These are phyloP conservation scores for Cyphellophora europaea DNA, from an alignment of 2,329 filamentous ascomycete genomes.

Conservation along the genomic window DNA sequence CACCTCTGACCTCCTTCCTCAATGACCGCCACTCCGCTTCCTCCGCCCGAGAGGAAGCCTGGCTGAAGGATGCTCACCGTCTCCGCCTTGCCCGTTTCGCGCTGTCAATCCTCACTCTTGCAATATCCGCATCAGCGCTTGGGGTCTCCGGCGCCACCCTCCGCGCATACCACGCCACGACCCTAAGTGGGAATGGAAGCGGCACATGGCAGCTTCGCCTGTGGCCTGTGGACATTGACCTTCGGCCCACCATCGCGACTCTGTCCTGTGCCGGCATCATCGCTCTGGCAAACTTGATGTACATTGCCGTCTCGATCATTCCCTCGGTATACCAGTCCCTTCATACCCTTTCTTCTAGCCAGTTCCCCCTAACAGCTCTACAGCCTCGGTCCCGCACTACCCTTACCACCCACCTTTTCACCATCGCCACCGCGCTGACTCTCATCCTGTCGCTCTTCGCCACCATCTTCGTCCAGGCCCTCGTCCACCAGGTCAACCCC, in stretches of 20 bases:
- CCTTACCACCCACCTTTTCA: slow-evolving; percentile 11
- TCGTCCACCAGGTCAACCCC: slow-evolving; percentile 1
- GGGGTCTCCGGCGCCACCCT: slow-evolving; percentile 29
- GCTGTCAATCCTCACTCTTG: slow-evolving; percentile 25
- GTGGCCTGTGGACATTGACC: slow-evolving; percentile 33
- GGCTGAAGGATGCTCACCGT: slow-evolving; percentile 10
- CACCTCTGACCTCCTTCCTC: slow-evolving; percentile 14
- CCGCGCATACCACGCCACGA: slow-evolving; percentile 30
- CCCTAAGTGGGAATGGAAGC: no score
- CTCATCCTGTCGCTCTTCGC: slow-evolving; percentile 14
- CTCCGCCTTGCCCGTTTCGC: slow-evolving; percentile 26
- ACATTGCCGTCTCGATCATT: slow-evolving; percentile 6
- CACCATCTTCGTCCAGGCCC: slow-evolving; percentile 7
- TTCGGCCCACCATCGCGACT: slow-evolving; percentile 28
- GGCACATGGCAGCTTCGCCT: slow-evolving; percentile 28
- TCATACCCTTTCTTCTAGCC: slow-evolving; percentile 8
- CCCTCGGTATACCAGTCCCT: slow-evolving; percentile 13
- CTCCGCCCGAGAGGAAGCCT: slow-evolving; percentile 13
- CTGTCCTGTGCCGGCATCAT: slow-evolving; percentile 29
- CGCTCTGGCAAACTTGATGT: slow-evolving; percentile 22
- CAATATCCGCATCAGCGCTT: slow-evolving; percentile 23
- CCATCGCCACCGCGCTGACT: slow-evolving; percentile 6
- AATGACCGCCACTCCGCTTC: slow-evolving; percentile 16
- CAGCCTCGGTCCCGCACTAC: slow-evolving; percentile 15
- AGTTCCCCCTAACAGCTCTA: no score